These are phyloP conservation scores for Acer campestre DNA, from an alignment of 345 rosid species.

Conservation along the genomic window DNA sequence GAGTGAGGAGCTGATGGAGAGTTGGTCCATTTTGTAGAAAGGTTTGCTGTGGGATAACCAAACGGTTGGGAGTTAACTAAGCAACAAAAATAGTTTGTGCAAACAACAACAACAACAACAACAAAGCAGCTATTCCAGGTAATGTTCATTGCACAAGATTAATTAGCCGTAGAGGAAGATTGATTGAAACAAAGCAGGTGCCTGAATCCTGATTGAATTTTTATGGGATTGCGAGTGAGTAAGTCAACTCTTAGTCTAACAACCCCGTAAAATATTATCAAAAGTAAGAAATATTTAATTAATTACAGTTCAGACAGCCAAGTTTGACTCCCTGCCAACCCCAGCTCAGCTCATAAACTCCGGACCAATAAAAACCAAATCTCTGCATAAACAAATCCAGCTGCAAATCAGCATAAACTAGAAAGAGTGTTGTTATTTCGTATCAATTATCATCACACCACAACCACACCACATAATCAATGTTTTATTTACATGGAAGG, in stretches of 20 bases:
- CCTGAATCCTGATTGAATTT: not conserved
- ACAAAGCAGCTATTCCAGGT: not conserved
- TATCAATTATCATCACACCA: too few species aligned
- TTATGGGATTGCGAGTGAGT: not conserved
- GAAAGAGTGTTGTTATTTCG: too few species aligned
- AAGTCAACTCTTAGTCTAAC: not conserved
- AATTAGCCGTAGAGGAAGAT: not conserved
- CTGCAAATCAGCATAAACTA: too few species aligned
- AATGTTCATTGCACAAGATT: not conserved
- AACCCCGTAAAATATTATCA: not conserved
- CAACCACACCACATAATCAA: too few species aligned
- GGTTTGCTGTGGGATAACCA: conserved; percentile 26
- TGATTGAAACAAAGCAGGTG: not conserved
- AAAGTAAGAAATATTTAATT: too few species aligned
- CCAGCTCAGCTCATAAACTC: too few species aligned
- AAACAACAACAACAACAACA: not conserved
- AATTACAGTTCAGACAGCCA: not conserved
- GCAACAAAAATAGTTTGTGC: not conserved
- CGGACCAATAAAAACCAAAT: too few species aligned
- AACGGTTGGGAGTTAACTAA: conserved; percentile 14
- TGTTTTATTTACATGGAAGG: too few species aligned
- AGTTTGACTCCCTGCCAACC: not conserved
- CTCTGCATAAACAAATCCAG: too few species aligned
- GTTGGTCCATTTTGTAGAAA: conserved; percentile 31
- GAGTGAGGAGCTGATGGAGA: not conserved